Percentiles rank a stretch among this genome's conserved stretches.
These are phyloP conservation scores for Phytophthora chlamydospora DNA, from an alignment of 352 stramenopile genomes.

Conservation along the genomic window DNA sequence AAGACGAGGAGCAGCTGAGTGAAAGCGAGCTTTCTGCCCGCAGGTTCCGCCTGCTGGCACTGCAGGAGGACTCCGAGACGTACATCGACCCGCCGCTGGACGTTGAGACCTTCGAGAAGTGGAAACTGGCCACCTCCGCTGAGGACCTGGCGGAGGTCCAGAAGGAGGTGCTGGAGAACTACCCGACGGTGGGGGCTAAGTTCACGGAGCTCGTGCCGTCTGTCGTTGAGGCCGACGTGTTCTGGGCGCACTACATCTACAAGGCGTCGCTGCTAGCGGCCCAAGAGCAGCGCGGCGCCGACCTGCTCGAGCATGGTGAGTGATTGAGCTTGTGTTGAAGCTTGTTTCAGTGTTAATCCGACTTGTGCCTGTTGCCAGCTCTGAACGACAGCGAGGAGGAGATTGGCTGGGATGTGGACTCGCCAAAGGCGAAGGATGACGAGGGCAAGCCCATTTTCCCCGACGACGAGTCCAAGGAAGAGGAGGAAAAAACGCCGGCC, in stretches of 20 bases:
- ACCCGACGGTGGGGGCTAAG: conserved; percentile 63
- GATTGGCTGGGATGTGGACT: conserved; percentile 73
- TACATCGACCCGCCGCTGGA: conserved; percentile 65
- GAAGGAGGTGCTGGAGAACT: conserved; percentile 66
- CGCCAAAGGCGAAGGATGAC: conserved; percentile 50
- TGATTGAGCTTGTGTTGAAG: background rate
- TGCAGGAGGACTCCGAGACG: conserved; percentile 72
- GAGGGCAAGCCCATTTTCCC: conserved; percentile 46
- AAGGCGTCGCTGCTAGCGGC: conserved; percentile 72
- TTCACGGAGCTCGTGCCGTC: conserved; percentile 65
- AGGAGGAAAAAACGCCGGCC: conserved; percentile 26
- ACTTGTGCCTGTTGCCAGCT: conserved; percentile 31
- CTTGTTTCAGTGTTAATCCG: background rate
- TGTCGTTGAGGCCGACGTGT: conserved; percentile 51
- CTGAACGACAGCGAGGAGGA: conserved; percentile 73
- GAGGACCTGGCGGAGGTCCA: conserved; percentile 53
- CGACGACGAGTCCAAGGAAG: conserved; percentile 54
- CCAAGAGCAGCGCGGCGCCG: conserved; percentile 66
- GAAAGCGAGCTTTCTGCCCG: conserved; percentile 50
- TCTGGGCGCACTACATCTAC: conserved; percentile 80
- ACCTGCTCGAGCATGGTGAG: conserved; percentile 70
- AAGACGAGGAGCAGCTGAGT: conserved; percentile 41
- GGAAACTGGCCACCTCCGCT: conserved; percentile 37
- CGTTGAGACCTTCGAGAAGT: conserved; percentile 71
- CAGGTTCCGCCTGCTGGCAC: conserved; percentile 60